A percentile compares a stretch with the other conserved stretches of the same genome.
Evolutionary conservation across 352 stramenopile species (phyloP).

Genomic region (Phytophthora parvispora): DNA sequence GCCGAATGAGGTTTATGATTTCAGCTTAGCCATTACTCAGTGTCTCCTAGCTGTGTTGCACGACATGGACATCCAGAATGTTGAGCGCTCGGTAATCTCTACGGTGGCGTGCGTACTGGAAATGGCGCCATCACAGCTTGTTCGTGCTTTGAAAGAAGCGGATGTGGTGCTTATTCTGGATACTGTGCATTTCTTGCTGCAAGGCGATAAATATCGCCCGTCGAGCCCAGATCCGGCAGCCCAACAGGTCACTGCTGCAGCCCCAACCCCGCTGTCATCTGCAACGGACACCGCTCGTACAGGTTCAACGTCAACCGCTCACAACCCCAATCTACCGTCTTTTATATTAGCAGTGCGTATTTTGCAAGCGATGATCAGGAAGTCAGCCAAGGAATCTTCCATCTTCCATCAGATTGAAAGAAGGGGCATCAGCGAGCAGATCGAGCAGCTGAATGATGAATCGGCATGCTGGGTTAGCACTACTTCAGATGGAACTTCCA

Average conservation of each 20-base stretch:
- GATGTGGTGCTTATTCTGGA: conserved; percentile 78
- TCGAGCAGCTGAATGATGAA: conserved; percentile 64
- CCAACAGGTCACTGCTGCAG: background rate
- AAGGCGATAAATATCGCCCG: conserved; percentile 45
- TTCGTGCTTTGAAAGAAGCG: conserved; percentile 52
- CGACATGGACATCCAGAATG: conserved; percentile 74
- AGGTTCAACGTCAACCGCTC: conserved; percentile 9
- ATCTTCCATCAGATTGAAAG: conserved; percentile 89
- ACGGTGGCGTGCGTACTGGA: conserved; percentile 78
- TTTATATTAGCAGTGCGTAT: conserved; percentile 83
- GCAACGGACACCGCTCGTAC: background rate
- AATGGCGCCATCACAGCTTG: conserved; percentile 72
- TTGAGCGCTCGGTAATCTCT: conserved; percentile 70
- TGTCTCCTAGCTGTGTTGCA: conserved; percentile 65
- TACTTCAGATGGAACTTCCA: conserved; percentile 15
- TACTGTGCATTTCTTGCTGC: conserved; percentile 73
- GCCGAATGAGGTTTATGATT: conserved; percentile 53
- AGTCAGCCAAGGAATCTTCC: conserved; percentile 60
- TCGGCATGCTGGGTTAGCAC: conserved; percentile 46
- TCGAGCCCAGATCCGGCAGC: conserved; percentile 4
- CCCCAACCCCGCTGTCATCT: background rate
- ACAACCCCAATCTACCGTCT: conserved; percentile 58
- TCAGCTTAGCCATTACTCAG: conserved; percentile 53
- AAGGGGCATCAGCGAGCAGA: conserved; percentile 80
- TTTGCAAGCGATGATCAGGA: conserved; percentile 74